These are phyloP conservation scores for Oryza longistaminata DNA, from an alignment of 176 grass and related monocot species.

Conservation along the genomic window DNA sequence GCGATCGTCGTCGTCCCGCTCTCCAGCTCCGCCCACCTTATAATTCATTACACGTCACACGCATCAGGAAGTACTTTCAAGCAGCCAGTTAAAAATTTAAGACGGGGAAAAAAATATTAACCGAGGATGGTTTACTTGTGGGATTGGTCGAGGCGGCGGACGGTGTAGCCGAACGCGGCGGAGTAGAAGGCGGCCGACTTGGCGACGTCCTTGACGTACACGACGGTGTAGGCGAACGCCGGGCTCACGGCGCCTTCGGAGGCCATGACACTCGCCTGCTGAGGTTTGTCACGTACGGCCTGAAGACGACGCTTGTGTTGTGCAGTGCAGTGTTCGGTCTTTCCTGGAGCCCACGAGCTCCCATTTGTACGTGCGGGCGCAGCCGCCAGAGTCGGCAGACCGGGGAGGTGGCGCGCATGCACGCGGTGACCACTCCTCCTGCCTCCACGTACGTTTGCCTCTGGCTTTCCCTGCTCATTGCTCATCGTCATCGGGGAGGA, in stretches of 20 bases:
- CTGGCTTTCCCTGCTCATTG: not conserved
- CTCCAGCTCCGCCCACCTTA: conserved; percentile 82
- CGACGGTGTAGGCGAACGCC: conserved; percentile 52
- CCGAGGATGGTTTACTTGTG: conserved; percentile 27
- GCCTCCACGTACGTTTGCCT: conserved; percentile 41
- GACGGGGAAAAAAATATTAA: too few relatives aligned
- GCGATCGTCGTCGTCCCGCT: conserved; percentile 79
- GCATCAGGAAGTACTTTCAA: too few relatives aligned
- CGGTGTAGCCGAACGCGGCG: conserved; percentile 66
- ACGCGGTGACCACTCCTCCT: not conserved
- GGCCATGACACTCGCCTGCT: conserved; percentile 30
- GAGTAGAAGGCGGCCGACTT: conserved; percentile 69
- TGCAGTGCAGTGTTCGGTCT: too few relatives aligned
- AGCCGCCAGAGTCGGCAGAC: not conserved
- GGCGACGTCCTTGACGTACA: conserved; percentile 65
- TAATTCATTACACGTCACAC: too few relatives aligned
- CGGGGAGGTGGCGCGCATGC: conserved; percentile 56
- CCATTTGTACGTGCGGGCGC: not conserved
- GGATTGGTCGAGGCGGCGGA: conserved; percentile 69
- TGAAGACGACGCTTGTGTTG: too few relatives aligned
- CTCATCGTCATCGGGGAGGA: not conserved
- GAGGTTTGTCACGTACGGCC: too few relatives aligned
- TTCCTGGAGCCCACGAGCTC: too few relatives aligned
- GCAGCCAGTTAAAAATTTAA: too few relatives aligned
- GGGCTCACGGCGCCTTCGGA: conserved; percentile 32